Base-by-base conservation (phyloP, 2,329 filamentous ascomycete species). In the Paecilomyces fulvus region DNA sequence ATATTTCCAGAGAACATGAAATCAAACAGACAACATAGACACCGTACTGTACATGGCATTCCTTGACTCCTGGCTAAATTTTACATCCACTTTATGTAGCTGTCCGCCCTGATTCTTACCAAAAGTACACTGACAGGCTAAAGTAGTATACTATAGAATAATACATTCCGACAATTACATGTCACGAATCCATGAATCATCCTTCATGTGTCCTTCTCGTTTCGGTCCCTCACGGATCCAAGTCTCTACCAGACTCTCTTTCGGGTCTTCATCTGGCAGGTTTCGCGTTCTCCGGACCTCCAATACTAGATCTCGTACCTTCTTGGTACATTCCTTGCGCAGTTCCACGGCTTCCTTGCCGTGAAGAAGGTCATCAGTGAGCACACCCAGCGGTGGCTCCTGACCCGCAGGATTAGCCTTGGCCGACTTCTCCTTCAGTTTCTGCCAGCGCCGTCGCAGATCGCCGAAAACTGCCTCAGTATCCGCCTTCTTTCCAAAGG, bases 401-500 rank as follows among this genome's bases (percentile, higher is more conserved):
- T 64, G 61, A 28, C 65, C 66, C n/a, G 65, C 56, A 60, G 75
- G 64, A 59, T 75, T 68, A 31, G 67, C 73, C 60, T 76, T 74
- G 63, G 83, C 78, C 61, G 80, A 68, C 63, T 74, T 70, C 58
- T 84, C 80, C 65, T 76, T 72, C 54, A 96, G 73, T 56, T 80
- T 79, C 64, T 82, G 82, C 94, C 94, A 99, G 55, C 83, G 79
- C 30, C 76, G 75, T 57, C 92, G 81, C 68, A 95, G 75, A 58
- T 90, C 88, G 3, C 88, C 90, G 76, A 96, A 96, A 0, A 86
- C 79, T 17, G 76, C 77, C 57, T 94, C 89, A 0, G 81, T 79
- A 65, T 95, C 86, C 0, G 95, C 79, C 14, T 82, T 83, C 57
- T 92, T 85, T 21, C 94, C 94, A 70, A 96, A 92, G 1, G 85